Conservation (phyloP, 192 early-diverging fungal species). For the Backusella mclennaniae region DNA sequence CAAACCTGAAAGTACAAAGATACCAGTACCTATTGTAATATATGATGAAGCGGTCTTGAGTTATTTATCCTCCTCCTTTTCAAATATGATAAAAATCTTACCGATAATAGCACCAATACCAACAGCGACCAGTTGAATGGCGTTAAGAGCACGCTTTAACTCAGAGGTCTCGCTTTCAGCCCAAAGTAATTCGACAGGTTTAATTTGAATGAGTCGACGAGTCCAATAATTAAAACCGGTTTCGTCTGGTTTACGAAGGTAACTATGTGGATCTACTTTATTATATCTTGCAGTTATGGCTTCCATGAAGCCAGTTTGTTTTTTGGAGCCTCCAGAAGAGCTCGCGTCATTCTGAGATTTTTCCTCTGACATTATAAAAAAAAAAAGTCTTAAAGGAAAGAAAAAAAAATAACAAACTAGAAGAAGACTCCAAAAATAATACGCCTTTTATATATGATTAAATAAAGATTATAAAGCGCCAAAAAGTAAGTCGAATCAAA, state of each 20-base stretch:
- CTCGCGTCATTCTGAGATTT: not conserved
- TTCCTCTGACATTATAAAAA: not conserved
- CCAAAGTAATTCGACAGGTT: constrained; percentile 28
- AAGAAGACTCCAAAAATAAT: not conserved
- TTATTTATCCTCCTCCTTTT: not conserved
- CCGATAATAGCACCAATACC: constrained; percentile 39
- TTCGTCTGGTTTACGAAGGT: constrained; percentile 24
- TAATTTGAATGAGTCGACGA: constrained; percentile 27
- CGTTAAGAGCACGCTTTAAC: constrained; percentile 19
- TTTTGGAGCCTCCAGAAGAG: not conserved
- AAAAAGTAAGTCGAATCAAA: constrained; percentile 1
- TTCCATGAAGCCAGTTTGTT: not conserved
- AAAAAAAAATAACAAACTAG: not conserved
- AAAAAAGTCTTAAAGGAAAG: not conserved
- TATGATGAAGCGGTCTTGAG: not conserved
- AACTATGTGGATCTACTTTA: constrained; percentile 26
- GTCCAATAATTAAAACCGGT: not conserved
- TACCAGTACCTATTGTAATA: constrained; percentile 22
- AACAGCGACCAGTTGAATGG: constrained; percentile 20
- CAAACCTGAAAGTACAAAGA: constrained; percentile 48
- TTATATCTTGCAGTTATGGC: constrained; percentile 7
- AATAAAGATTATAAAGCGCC: not conserved
- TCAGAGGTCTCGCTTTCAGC: constrained; percentile 19
- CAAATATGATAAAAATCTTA: not conserved
- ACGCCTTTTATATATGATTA: not conserved